Conservation (phyloP, 176 grass and related monocot species). For the Hsuehochloa calcarea region DNA sequence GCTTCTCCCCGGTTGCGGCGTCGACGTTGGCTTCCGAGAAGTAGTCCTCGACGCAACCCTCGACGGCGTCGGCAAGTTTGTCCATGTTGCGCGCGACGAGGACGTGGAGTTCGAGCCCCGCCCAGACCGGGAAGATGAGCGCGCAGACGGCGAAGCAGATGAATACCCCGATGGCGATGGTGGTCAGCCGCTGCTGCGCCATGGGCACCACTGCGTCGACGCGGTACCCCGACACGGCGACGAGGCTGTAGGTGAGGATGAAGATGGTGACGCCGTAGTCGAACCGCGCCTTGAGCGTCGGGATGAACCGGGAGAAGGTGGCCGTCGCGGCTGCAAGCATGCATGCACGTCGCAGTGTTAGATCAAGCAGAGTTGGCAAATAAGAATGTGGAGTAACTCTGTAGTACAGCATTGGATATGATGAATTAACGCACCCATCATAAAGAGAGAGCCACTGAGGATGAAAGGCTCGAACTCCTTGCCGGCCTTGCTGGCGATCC, state of each 20-base stretch:
- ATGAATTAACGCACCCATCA: conserved; percentile 45
- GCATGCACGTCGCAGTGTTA: neutral
- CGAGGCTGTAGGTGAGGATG: conserved; percentile 71
- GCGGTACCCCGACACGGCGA: conserved; percentile 66
- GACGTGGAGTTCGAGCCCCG: conserved; percentile 57
- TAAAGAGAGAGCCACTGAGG: conserved; percentile 45
- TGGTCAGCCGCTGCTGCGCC: conserved; percentile 50
- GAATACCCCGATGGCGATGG: conserved; percentile 55
- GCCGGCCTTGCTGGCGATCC: conserved; percentile 47
- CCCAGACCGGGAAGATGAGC: conserved; percentile 56
- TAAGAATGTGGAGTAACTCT: neutral
- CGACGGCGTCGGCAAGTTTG: conserved; percentile 55
- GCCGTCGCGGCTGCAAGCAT: conserved; percentile 39
- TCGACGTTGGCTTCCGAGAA: conserved; percentile 11
- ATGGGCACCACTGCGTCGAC: conserved; percentile 40
- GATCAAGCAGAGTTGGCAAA: neutral
- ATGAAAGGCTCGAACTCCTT: conserved; percentile 48
- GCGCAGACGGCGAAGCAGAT: conserved; percentile 57
- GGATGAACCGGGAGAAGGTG: conserved; percentile 72
- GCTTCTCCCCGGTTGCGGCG: neutral
- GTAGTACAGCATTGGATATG: too few relatives aligned
- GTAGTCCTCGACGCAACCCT: conserved; percentile 61
- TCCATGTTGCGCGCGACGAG: conserved; percentile 61
- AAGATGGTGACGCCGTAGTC: conserved; percentile 72
- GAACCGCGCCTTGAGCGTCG: conserved; percentile 56